Evolutionary conservation across 345 rosid genomes (phyloP).

Genomic region (Melastoma malabathricum): DNA sequence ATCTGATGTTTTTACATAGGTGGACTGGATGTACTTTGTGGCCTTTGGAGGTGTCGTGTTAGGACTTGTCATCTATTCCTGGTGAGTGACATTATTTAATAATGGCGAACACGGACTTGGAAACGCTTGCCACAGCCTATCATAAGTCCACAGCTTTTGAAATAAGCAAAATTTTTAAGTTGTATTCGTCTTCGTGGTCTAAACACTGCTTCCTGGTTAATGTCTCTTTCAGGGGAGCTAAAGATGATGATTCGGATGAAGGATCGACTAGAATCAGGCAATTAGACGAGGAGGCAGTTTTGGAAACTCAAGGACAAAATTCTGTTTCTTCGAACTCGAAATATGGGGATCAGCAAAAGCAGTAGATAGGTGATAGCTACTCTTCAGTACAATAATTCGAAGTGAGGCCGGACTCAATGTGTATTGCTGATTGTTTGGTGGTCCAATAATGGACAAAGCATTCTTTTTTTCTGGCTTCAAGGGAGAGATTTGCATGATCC

Average conservation of each 20-base stretch:
- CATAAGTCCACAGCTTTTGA: background rate
- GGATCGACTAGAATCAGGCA: constrained; percentile 27
- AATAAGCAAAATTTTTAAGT: background rate
- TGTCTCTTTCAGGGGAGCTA: constrained; percentile 33
- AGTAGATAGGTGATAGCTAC: background rate
- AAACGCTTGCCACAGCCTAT: background rate
- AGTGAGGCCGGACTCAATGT: too few relatives aligned
- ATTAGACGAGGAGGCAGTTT: constrained; percentile 24
- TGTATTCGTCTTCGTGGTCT: background rate
- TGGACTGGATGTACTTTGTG: constrained; percentile 82
- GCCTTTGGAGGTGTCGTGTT: constrained; percentile 62
- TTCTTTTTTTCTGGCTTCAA: too few relatives aligned
- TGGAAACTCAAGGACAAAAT: background rate
- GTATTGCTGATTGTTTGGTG: too few relatives aligned
- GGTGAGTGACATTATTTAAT: constrained; percentile 19
- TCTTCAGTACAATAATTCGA: background rate
- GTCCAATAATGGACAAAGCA: too few relatives aligned
- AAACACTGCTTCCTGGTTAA: background rate
- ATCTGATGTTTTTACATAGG: constrained; percentile 15
- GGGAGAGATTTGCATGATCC: too few relatives aligned
- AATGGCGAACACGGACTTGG: background rate
- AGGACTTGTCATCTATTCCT: constrained; percentile 67
- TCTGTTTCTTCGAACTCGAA: background rate
- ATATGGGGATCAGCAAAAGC: background rate
- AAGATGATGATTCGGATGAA: constrained; percentile 30